Percentiles rank a stretch among this genome's conserved stretches.
Evolutionary conservation across 352 stramenopile genomes (phyloP).

Genomic region (Phytophthora pseudosyringae): DNA sequence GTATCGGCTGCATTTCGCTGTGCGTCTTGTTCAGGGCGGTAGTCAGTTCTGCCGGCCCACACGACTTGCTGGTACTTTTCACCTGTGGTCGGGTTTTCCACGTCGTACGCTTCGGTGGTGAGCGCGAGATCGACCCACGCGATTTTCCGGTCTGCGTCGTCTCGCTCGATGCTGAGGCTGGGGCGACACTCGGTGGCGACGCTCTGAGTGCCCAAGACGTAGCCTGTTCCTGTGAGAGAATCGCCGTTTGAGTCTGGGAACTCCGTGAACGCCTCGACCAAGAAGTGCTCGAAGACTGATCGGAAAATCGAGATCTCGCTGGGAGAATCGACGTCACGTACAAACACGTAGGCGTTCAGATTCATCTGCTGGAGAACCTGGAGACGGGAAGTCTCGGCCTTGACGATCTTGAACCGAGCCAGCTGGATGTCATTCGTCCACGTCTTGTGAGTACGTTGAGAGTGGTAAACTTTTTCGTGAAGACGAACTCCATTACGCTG

Average conservation of each 20-base stretch:
- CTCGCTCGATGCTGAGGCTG: neutral
- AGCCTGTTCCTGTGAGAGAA: constrained; percentile 22
- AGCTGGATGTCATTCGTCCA: constrained; percentile 41
- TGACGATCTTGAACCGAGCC: constrained; percentile 37
- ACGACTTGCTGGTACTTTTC: constrained; percentile 31
- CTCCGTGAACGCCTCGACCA: constrained; percentile 30
- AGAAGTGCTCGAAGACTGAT: constrained; percentile 41
- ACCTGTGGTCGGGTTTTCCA: constrained; percentile 22
- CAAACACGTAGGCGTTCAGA: constrained; percentile 37
- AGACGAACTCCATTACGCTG: constrained; percentile 43
- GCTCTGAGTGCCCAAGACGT: constrained; percentile 44
- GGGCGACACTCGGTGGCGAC: constrained; percentile 14
- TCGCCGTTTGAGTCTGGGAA: neutral
- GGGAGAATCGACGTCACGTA: constrained; percentile 38
- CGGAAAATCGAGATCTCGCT: constrained; percentile 37
- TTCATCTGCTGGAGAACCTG: constrained; percentile 40
- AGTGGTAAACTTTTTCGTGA: constrained; percentile 38
- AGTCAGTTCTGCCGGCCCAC: constrained; percentile 40
- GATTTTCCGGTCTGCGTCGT: constrained; percentile 9
- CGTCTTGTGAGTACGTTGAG: constrained; percentile 38
- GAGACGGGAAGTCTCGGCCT: constrained; percentile 37
- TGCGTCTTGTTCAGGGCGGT: constrained; percentile 35
- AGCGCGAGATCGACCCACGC: constrained; percentile 24
- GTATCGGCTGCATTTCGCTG: constrained; percentile 44
- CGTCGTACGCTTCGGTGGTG: constrained; percentile 39